A percentile compares a stretch with the other conserved stretches of the same genome.
Evolutionary conservation across 163 green algal genomes (phyloP).

Genomic region (Scenedesmus sp.): DNA sequence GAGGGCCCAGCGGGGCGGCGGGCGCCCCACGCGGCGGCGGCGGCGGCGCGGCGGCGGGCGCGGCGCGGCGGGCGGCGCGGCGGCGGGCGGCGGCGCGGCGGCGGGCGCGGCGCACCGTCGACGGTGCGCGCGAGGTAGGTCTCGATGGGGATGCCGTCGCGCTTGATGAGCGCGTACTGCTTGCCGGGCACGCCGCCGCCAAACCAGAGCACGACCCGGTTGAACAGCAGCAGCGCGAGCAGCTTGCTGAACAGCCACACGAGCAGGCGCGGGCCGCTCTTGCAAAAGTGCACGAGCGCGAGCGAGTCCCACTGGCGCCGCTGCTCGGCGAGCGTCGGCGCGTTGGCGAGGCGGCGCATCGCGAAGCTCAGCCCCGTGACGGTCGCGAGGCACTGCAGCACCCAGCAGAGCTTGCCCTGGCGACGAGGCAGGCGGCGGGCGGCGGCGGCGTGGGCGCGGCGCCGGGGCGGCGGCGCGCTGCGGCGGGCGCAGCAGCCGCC

Average conservation of each 20-base stretch:
- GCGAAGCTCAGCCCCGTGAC: slow-evolving; percentile 58
- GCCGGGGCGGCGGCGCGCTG: neutral
- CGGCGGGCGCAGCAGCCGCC: too few species aligned
- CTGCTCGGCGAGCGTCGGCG: slow-evolving; percentile 89
- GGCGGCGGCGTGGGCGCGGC: neutral
- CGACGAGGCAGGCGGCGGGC: neutral
- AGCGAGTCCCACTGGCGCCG: slow-evolving; percentile 74
- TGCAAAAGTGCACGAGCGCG: slow-evolving; percentile 81
- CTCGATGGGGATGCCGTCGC: slow-evolving; percentile 80
- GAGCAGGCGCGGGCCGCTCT: slow-evolving; percentile 72
- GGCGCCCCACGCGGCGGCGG: too few species aligned
- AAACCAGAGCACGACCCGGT: slow-evolving; percentile 85
- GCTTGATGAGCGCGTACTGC: slow-evolving; percentile 90
- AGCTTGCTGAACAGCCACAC: slow-evolving; percentile 79
- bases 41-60: too few species aligned
- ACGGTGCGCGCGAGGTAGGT: slow-evolving; percentile 84
- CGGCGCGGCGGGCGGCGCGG: too few species aligned
- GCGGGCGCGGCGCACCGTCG: slow-evolving; percentile 71
- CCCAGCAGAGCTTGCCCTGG: slow-evolving; percentile 76
- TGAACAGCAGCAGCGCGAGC: slow-evolving; percentile 81
- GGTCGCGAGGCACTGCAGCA: slow-evolving; percentile 69
- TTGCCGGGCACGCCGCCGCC: slow-evolving; percentile 90
- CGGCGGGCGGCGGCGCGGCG: too few species aligned
- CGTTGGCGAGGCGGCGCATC: slow-evolving; percentile 69
- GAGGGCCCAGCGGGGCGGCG: too few species aligned